Base-by-base conservation (phyloP, 805 yeast species). In the Tetrapisispora taiwanensis region DNA sequence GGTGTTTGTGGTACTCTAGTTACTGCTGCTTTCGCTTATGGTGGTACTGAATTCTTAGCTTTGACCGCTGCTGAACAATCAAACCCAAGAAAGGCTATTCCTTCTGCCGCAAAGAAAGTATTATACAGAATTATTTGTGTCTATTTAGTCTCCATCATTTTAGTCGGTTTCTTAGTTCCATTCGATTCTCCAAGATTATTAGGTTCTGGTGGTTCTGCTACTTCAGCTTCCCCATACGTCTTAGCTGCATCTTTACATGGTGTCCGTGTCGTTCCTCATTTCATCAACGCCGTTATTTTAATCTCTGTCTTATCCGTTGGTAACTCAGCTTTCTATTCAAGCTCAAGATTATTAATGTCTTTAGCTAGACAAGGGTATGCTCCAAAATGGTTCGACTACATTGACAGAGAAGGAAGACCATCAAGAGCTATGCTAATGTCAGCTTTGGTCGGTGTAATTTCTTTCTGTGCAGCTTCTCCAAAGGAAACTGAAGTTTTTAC, bases 301-400 rank as follows among this genome's bases (percentile, higher is more conserved):
- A 58, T 82, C 43, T 80, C 88, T 1, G 87, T 82, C 26, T 59
- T 81, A 43, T 81, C 88, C 7, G 88, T 81, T 44, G 88, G 86
- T 57, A 82, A 82, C 67, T 78, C 88, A 22, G 79, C 88, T 2
- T 79, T 80, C 39, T 82, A 73, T 59, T 84, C 81, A 22, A 72
- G 81, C 52, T 79, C 88, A 36, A 75, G 89, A 70, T 72, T 85
- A n/a, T 59, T 82, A 44, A 77, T 79, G 48, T 73, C 84, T 28
- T 66, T 82, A 53, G 78, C 87, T n/a, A 79, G 78, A 48, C 84
- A 79, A 61, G 84, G 85, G 17, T 73, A 76, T 55, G 84, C 80
- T 42, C 89, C 89, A 53, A 60, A 62, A 44, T 55, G 52, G 56
- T 60, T 75, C 51, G 76, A 73, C 27, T 75, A 73, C 53, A 68